Percentiles rank a stretch among this genome's conserved stretches.
Conservation (phyloP, 2,329 filamentous ascomycete species). For the Aquanectria penicillioides region DNA sequence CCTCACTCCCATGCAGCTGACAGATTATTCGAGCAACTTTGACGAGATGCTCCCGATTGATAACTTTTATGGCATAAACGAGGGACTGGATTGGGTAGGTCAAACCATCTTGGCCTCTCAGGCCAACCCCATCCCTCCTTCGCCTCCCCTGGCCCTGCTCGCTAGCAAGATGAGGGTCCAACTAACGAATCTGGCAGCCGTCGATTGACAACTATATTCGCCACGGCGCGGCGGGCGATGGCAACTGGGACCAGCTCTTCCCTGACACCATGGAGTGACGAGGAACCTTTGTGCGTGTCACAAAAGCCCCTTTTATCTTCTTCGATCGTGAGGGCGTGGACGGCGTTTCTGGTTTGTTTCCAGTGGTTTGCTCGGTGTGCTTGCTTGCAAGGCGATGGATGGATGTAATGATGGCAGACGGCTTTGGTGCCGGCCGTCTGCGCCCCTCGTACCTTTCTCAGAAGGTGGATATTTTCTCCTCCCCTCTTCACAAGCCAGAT, state of each 20-base stretch:
- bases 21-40: constrained; percentile 40
- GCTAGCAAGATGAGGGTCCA: no score
- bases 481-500: no score
- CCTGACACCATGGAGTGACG: not conserved
- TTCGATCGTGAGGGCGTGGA: not conserved
- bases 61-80: constrained; percentile 46
- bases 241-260: not conserved
- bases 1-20: constrained; percentile 22
- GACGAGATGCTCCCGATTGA: constrained; percentile 50
- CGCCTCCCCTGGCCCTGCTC: not conserved
- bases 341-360: not conserved
- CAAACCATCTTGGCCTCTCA: not conserved
- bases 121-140: not conserved
- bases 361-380: no score
- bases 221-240: constrained; percentile 9
- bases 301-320: no score
- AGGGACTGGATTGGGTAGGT: constrained; percentile 54
- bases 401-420: no score
- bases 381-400: no score
- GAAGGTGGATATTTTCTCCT: no score
- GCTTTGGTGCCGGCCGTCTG: no score
- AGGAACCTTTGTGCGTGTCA: not conserved
- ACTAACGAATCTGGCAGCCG: constrained; percentile 28
- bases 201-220: constrained; percentile 43
- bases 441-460: no score